Percentiles rank a stretch among this genome's conserved stretches.
Conservation (phyloP, 1,284 basidiomycete species). For the Heterobasidion irregulare region DNA sequence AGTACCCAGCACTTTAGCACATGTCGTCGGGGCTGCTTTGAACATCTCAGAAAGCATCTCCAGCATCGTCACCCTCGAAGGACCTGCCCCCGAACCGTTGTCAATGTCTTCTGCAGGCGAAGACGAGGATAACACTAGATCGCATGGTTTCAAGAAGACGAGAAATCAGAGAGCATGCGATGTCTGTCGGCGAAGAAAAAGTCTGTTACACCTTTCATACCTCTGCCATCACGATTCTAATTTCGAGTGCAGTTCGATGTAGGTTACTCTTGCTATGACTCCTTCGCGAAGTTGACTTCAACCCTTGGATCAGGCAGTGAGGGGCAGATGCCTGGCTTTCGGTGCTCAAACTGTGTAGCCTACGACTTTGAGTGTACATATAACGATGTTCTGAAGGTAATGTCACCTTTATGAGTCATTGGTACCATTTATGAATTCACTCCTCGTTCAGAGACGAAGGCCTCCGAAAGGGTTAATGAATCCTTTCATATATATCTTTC, state of each 20-base stretch:
- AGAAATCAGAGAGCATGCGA: not conserved
- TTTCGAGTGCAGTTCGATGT: not conserved
- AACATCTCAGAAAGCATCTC: too few species aligned
- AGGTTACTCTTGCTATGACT: not conserved
- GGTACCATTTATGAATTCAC: not conserved
- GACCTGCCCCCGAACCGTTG: too few species aligned
- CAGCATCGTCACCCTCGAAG: too few species aligned
- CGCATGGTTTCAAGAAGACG: not conserved
- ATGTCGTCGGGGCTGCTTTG: too few species aligned
- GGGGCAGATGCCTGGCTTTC: not conserved
- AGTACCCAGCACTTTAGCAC: too few species aligned
- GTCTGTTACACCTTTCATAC: not conserved
- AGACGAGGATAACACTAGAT: not conserved
- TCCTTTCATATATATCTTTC: not conserved
- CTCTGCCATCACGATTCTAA: not conserved
- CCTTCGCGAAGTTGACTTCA: not conserved
- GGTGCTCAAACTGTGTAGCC: conserved; percentile 8
- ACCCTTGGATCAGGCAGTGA: conserved; percentile 4
- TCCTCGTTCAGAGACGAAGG: conserved; percentile 5
- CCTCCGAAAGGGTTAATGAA: conserved; percentile 8
- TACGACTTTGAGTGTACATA: conserved; percentile 7
- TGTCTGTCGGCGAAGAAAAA: not conserved
- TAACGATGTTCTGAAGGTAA: conserved; percentile 9
- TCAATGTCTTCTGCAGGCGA: too few species aligned
- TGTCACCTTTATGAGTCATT: not conserved